Conservation (phyloP, 345 rosid genomes). For the Firmiana major region DNA sequence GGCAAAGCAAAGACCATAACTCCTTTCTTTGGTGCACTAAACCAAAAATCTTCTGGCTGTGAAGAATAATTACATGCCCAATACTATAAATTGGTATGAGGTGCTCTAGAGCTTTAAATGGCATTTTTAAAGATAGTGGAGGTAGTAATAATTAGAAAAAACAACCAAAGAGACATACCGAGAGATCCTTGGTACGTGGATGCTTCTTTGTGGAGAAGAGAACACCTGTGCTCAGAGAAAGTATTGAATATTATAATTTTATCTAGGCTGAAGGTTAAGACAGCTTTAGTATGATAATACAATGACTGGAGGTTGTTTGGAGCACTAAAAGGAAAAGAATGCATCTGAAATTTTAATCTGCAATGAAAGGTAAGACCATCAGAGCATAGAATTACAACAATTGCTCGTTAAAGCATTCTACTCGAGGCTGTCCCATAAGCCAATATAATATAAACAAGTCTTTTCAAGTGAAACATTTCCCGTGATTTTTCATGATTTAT, state of each 20-base stretch:
- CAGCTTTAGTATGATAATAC: not conserved
- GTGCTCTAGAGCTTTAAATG: slow-evolving; percentile 1
- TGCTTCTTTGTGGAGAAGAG: slow-evolving; percentile 80
- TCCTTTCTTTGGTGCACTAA: slow-evolving; percentile 87
- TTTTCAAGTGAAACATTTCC: not conserved
- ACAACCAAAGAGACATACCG: slow-evolving; percentile 39
- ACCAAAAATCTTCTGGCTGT: slow-evolving; percentile 89
- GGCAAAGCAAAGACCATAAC: slow-evolving; percentile 87
- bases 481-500: not conserved
- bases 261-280: not conserved
- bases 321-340: not conserved
- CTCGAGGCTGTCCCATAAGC: not conserved
- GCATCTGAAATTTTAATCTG: not conserved
- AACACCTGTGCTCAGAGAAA: slow-evolving; percentile 39
- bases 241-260: not conserved
- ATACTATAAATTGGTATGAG: not conserved
- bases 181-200: slow-evolving; percentile 63
- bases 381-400: slow-evolving; percentile 2
- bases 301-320: not conserved
- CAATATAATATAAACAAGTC: not conserved
- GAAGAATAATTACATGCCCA: slow-evolving; percentile 9
- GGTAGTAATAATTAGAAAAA: not conserved
- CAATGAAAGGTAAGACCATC: not conserved
- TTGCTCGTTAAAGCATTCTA: not conserved
- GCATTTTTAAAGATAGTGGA: not conserved